Evolutionary conservation across 129 eudicot genomes (phyloP).

Genomic region (Lactuca saligna): DNA sequence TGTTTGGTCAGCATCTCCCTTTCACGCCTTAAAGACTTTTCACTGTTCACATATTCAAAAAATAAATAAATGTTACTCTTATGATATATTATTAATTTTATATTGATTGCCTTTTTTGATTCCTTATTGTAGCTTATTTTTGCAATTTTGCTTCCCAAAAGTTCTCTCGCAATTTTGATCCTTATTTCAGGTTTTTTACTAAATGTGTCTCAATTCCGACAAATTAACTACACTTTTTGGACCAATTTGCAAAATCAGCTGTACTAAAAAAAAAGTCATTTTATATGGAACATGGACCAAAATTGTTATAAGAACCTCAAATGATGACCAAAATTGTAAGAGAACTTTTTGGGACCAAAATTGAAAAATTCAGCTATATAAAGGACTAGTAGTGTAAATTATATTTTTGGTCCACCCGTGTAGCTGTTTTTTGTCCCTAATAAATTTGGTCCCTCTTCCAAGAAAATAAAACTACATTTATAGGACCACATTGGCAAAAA

Average conservation of each 20-base stretch:
- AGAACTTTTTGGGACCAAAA: too few relatives aligned
- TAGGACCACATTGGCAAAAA: background rate
- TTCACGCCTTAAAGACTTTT: slow-evolving; percentile 61
- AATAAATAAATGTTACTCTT: background rate
- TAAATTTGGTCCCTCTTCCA: background rate
- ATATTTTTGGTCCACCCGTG: background rate
- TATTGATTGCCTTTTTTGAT: too few relatives aligned
- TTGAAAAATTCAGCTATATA: too few relatives aligned
- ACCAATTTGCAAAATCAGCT: background rate
- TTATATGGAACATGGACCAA: background rate
- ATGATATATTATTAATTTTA: background rate
- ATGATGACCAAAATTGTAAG: background rate
- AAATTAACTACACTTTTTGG: background rate
- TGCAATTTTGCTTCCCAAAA: background rate
- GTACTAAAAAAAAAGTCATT: too few relatives aligned
- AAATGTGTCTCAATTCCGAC: background rate
- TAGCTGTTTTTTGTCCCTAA: background rate
- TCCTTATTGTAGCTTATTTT: too few relatives aligned
- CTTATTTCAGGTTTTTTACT: background rate
- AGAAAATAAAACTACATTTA: background rate
- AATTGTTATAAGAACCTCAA: background rate
- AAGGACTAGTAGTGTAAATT: too few relatives aligned
- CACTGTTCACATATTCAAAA: slow-evolving; percentile 39
- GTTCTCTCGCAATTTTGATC: background rate
- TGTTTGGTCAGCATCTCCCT: slow-evolving; percentile 72